Percentiles rank a stretch among this genome's conserved stretches.
Evolutionary conservation across 768 basidiomycete genomes (phyloP).

Genomic region (Suillus fuscotomentosus): DNA sequence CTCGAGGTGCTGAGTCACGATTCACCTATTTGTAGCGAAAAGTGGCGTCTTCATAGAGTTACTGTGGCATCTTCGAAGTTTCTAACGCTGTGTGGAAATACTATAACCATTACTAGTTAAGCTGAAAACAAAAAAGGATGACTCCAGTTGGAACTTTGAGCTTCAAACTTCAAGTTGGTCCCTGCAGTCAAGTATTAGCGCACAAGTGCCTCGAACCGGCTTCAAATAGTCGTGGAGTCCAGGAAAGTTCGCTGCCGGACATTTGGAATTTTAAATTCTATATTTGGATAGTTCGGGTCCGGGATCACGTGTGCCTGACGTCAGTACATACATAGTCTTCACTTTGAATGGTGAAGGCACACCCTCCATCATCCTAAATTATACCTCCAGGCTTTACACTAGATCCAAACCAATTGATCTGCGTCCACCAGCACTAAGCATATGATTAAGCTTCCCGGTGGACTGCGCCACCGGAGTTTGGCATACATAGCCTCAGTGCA

Average conservation of each 20-base stretch:
- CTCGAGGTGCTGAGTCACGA: background rate
- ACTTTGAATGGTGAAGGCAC: background rate
- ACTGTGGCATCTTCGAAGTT: background rate
- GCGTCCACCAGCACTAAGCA: background rate
- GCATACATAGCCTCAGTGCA: background rate
- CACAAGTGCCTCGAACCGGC: too few relatives aligned
- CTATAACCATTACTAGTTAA: background rate
- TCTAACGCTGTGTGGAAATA: background rate
- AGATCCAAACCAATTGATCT: background rate
- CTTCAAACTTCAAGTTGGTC: too few relatives aligned
- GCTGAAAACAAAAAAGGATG: background rate
- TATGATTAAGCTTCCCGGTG: background rate
- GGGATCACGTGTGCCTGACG: too few relatives aligned
- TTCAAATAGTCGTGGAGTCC: too few relatives aligned
- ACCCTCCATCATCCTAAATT: background rate
- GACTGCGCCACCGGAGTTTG: background rate
- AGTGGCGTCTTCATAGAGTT: background rate
- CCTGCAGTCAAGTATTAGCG: too few relatives aligned
- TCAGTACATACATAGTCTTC: background rate
- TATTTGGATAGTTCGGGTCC: too few relatives aligned
- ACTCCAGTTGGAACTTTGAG: background rate
- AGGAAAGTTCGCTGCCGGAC: too few relatives aligned
- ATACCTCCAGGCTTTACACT: background rate
- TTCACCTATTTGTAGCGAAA: constrained; percentile 44
- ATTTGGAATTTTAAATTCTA: too few relatives aligned